Percentiles rank a stretch among this genome's conserved stretches.
These are phyloP conservation scores for Moesziomyces globuligerus DNA, from an alignment of 1,284 basidiomycete genomes.

Conservation along the genomic window DNA sequence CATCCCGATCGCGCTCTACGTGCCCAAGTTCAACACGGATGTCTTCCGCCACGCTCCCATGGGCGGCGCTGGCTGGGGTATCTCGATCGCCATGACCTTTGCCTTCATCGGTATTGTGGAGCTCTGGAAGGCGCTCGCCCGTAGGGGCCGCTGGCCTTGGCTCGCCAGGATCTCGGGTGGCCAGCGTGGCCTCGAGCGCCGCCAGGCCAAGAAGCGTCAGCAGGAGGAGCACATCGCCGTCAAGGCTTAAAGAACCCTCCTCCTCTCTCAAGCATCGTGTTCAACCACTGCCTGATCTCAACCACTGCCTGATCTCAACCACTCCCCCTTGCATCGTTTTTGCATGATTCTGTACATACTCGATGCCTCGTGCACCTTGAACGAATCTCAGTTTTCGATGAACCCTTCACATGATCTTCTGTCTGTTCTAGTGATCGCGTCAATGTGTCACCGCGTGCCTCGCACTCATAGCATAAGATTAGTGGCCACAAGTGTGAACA, in stretches of 20 bases:
- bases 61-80: conserved; percentile 54
- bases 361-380: no score
- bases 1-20: conserved; percentile 60
- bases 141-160: conserved; percentile 57
- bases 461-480: no score
- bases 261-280: no score
- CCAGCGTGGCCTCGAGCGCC: conserved; percentile 40
- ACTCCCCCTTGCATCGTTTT: no score
- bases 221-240: conserved; percentile 13
- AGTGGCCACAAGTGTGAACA: conserved; percentile 4
- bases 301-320: no score
- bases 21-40: conserved; percentile 58
- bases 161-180: conserved; percentile 57
- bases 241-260: not conserved
- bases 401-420: no score
- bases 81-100: conserved; percentile 51
- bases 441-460: no score
- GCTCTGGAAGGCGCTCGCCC: conserved; percentile 57
- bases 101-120: conserved; percentile 50
- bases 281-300: conserved; percentile 3
- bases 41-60: conserved; percentile 59
- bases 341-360: no score
- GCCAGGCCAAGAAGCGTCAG: conserved; percentile 33
- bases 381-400: no score
- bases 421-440: no score